Evolutionary conservation across 768 basidiomycete genomes (phyloP), one percentile per base, ranked within the genome.

Genomic region (Melanogaster broomeanus): DNA sequence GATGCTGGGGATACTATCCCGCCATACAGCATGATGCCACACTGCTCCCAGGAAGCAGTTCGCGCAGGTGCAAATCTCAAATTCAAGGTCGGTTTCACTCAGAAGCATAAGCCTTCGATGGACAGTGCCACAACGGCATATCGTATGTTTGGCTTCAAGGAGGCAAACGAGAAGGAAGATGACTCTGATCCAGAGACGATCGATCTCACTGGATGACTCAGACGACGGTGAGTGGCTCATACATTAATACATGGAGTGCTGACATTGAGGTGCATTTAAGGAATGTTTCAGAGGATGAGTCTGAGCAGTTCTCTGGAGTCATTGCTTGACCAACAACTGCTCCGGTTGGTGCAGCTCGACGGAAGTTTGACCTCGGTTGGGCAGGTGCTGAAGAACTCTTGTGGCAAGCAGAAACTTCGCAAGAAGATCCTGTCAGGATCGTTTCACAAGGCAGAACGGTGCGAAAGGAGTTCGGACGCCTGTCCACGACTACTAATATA

Each of bases 41-140:
- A 1, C 75, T 78, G 30, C 61, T 58, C 5, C n/a, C 60, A 3
- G 49, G n/a, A 61, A 12, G 75, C 78, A 2, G 60, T 69, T n/a
- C 65, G 62, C 11, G 60, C 67, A 6, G 71, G 73, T 1, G 66
- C 68, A 4, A 51, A 56, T 4, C 65, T 82, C 37, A 71, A 70
- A 48, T 88, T 88, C 67, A 79, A 79, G 54, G 80, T 90, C 9
- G 88, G 87, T 7, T 69, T 90, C 42, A 81, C 78, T 30, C 61
- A 66, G 35, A 64, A 67, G 33, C 87, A 87, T 68, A 90, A 88
- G 63, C 86, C 87, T 0, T 69, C 72, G 9, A 69, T 65, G 37
- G 75, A 77, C 19, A 74, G 81, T 3, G 79, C 77, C 7, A 62
- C 66, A 43, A 72, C 83, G 44, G 73, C 75, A 37, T 68, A 77